These are phyloP conservation scores for Rhizophagus sp. DNA, from an alignment of 192 early-diverging fungal genomes.

Conservation along the genomic window DNA sequence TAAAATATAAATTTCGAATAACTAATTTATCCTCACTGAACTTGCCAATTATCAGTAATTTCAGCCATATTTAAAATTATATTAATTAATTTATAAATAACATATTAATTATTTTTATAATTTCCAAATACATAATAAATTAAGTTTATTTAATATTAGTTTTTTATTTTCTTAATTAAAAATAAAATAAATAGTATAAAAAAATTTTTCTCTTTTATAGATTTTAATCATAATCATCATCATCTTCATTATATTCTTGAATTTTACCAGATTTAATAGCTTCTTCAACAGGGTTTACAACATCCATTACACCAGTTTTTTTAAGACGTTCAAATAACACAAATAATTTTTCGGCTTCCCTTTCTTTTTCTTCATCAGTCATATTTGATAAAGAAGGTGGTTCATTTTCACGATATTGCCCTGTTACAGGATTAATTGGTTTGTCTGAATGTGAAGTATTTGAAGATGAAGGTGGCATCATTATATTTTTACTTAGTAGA, in stretches of 20 bases:
- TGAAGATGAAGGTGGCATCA: slow-evolving; percentile 43
- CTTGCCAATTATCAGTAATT: too few relatives aligned
- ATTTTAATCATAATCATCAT: neutral
- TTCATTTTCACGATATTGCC: slow-evolving; percentile 59
- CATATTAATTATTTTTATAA: too few relatives aligned
- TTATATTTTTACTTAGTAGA: slow-evolving; percentile 72
- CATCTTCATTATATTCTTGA: slow-evolving; percentile 1
- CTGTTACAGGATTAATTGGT: slow-evolving; percentile 88
- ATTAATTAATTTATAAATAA: too few relatives aligned
- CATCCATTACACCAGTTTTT: slow-evolving; percentile 87
- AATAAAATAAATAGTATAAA: too few relatives aligned
- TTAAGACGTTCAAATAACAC: slow-evolving; percentile 94
- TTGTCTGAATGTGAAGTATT: neutral
- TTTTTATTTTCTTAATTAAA: too few relatives aligned
- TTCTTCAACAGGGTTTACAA: slow-evolving; percentile 67
- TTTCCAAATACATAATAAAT: too few relatives aligned
- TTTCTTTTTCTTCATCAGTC: slow-evolving; percentile 97
- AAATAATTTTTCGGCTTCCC: slow-evolving; percentile 89
- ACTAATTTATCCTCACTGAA: too few relatives aligned
- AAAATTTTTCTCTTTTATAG: too few relatives aligned
- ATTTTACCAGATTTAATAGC: slow-evolving; percentile 41
- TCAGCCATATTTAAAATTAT: too few relatives aligned
- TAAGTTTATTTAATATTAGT: too few relatives aligned
- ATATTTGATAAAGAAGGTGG: slow-evolving; percentile 67
- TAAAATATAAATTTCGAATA: too few relatives aligned